These are phyloP conservation scores for Hirschfeldia incana DNA, from an alignment of 345 rosid genomes.

Conservation along the genomic window DNA sequence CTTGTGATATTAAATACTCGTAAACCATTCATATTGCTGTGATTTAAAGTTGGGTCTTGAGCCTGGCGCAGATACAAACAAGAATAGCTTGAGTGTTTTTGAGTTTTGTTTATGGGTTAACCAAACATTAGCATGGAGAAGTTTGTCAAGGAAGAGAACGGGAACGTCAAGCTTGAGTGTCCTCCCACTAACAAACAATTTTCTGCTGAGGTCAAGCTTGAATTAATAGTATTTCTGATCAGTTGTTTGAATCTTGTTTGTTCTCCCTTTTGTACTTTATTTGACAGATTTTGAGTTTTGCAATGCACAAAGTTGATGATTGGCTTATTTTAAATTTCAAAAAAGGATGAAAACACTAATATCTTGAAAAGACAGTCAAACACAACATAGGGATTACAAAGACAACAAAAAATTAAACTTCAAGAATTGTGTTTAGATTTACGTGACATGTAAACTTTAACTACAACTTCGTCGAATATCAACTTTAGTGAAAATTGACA, in stretches of 20 bases:
- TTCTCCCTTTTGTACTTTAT: too few species aligned
- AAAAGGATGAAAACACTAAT: not conserved
- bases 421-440: not conserved
- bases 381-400: not conserved
- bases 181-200: not conserved
- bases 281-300: not conserved
- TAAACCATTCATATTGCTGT: not conserved
- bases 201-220: too few species aligned
- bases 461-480: too few species aligned
- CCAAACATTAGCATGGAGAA: conserved; percentile 13
- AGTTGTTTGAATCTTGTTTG: too few species aligned
- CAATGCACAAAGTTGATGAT: not conserved
- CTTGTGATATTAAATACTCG: not conserved
- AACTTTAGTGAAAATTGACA: not conserved
- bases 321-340: not conserved
- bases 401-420: not conserved
- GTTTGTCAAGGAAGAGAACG: not conserved
- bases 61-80: conserved; percentile 22
- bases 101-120: conserved; percentile 23
- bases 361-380: not conserved
- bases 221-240: too few species aligned
- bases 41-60: conserved; percentile 12
- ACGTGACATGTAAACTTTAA: not conserved
- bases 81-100: conserved; percentile 5
- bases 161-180: not conserved